phyloP scores from a whole-genome alignment of 2,329 filamentous ascomycete genomes.

The Knoxdaviesia capensis region DNA sequence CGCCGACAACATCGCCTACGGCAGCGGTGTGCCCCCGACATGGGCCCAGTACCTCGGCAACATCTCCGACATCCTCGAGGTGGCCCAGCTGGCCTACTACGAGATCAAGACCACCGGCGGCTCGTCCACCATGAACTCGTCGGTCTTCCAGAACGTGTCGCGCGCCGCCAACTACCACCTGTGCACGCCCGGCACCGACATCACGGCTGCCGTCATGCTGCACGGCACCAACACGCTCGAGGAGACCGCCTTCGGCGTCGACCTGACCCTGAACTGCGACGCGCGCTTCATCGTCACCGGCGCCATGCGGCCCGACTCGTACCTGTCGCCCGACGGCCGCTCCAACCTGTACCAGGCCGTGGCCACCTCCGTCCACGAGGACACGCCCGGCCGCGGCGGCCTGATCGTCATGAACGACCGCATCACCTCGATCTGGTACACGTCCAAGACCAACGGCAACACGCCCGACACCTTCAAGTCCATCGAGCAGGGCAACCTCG shows the following conservation, averaged over 20 bases:
- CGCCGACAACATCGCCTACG: constrained; percentile 14
- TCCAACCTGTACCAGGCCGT: constrained; percentile 41
- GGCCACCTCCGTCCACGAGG: constrained; percentile 26
- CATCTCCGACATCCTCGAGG: constrained; percentile 11
- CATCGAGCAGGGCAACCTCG: constrained; percentile 33
- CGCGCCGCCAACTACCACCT: constrained; percentile 12
- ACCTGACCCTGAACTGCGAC: constrained; percentile 26
- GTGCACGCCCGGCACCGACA: constrained; percentile 12
- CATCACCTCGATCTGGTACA: constrained; percentile 34
- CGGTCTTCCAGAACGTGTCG: constrained; percentile 13
- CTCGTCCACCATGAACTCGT: constrained; percentile 12
- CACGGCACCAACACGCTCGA: constrained; percentile 36
- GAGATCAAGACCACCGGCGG: constrained; percentile 10
- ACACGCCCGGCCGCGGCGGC: constrained; percentile 27
- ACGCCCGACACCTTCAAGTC: constrained; percentile 40
- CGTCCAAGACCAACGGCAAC: constrained; percentile 41
- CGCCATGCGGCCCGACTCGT: constrained; percentile 32
- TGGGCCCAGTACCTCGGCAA: constrained; percentile 11
- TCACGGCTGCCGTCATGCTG: constrained; percentile 12
- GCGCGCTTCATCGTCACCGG: constrained; percentile 32
- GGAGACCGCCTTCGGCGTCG: constrained; percentile 34
- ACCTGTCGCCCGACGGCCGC: constrained; percentile 39
- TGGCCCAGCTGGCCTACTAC: constrained; percentile 12
- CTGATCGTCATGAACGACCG: constrained; percentile 43
- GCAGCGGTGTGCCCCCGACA: constrained; percentile 9